phyloP scores from a whole-genome alignment of 2,329 filamentous ascomycete genomes.

The Aspergillus pseudonomiae region DNA sequence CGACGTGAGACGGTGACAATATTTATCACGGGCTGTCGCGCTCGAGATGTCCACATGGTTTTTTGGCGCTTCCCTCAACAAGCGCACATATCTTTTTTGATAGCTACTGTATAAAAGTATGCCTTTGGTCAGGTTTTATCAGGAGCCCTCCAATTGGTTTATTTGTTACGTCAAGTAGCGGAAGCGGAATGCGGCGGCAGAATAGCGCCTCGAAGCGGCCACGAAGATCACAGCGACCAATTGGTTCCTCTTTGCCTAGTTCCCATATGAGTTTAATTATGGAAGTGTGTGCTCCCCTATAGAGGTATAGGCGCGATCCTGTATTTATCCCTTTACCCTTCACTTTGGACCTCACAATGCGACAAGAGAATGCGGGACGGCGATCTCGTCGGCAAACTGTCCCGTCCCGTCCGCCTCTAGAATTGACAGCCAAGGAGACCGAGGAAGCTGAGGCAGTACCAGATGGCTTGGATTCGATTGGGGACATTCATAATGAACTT shows the following conservation, averaged over 20 bases:
- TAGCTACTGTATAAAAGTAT: not conserved
- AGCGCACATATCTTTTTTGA: slow-evolving; percentile 3
- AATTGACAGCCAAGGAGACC: slow-evolving; percentile 29
- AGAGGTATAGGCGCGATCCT: not conserved
- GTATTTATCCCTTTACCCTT: not conserved
- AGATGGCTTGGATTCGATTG: slow-evolving; percentile 26
- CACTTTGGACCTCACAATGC: slow-evolving; percentile 27
- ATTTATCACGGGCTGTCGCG: slow-evolving; percentile 28
- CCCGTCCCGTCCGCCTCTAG: slow-evolving; percentile 36
- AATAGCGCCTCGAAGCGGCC: slow-evolving; percentile 33
- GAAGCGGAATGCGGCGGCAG: slow-evolving; percentile 37
- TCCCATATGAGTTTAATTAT: not conserved
- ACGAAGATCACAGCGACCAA: slow-evolving; percentile 17
- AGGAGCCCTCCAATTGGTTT: slow-evolving; percentile 18
- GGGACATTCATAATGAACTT: slow-evolving; percentile 58
- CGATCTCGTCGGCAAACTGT: slow-evolving; percentile 42
- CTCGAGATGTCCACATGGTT: slow-evolving; percentile 33
- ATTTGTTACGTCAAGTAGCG: slow-evolving; percentile 30
- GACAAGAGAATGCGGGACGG: slow-evolving; percentile 33
- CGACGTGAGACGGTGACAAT: slow-evolving; percentile 26
- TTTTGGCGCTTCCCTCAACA: slow-evolving; percentile 3
- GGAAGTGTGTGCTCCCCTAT: not conserved
- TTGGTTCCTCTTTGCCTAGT: not conserved
- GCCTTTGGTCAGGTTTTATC: not conserved
- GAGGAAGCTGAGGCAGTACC: slow-evolving; percentile 17